These are phyloP conservation scores for Cladophialophora chaetospira DNA, from an alignment of 2,329 filamentous ascomycete species.

Conservation along the genomic window DNA sequence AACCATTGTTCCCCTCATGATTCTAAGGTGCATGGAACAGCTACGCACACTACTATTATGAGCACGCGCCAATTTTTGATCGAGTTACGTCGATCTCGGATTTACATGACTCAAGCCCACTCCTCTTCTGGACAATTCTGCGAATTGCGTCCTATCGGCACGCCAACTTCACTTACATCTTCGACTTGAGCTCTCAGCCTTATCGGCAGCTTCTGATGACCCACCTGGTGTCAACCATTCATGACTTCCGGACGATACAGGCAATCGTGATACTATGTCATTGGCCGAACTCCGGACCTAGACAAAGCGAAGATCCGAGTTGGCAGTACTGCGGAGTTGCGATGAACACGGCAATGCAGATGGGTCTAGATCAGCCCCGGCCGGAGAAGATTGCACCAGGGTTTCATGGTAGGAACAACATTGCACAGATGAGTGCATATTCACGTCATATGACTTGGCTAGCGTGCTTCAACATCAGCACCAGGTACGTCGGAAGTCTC, in stretches of 20 bases:
- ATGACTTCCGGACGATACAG: slow-evolving; percentile 11
- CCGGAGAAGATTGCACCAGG: slow-evolving; percentile 1
- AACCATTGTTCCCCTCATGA: neutral
- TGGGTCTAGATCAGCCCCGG: slow-evolving; percentile 7
- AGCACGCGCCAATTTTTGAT: slow-evolving; percentile 14
- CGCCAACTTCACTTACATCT: slow-evolving; percentile 1
- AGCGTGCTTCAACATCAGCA: slow-evolving; percentile 14
- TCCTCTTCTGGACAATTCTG: slow-evolving; percentile 15
- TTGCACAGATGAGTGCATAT: slow-evolving; percentile 5
- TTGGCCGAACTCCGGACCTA: slow-evolving; percentile 10
- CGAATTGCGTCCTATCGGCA: slow-evolving; percentile 3
- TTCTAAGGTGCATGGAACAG: neutral
- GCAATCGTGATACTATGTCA: slow-evolving; percentile 14
- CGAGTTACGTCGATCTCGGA: slow-evolving; percentile 5
- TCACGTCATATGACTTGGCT: slow-evolving; percentile 16
- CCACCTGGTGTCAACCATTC: neutral
- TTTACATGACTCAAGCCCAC: slow-evolving; percentile 6
- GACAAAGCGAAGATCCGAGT: slow-evolving; percentile 8
- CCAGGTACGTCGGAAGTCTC: slow-evolving; percentile 1
- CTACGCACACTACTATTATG: slow-evolving; percentile 13
- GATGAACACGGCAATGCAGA: slow-evolving; percentile 16
- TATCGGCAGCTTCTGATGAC: slow-evolving; percentile 7
- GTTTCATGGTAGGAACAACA: slow-evolving; percentile 1
- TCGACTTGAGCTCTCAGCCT: neutral
- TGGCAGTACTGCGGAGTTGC: slow-evolving; percentile 17